These are phyloP conservation scores for Eimeria tenella DNA, from an alignment of 169 alveolate species.

Conservation along the genomic window DNA sequence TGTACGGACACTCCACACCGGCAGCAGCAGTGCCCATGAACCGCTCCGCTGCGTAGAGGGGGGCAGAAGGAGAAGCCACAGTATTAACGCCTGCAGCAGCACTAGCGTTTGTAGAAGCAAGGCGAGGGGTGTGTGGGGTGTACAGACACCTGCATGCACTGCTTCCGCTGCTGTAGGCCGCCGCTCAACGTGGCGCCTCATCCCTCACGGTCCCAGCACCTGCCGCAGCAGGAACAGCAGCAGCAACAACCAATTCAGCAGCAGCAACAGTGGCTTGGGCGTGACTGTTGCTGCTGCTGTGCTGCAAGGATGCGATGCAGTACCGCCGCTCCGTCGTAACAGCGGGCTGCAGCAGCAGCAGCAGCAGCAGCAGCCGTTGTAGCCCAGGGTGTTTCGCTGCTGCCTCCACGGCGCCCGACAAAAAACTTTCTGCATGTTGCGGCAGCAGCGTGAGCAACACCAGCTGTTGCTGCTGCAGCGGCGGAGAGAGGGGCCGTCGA, in stretches of 20 bases:
- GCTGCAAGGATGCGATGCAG: slow-evolving; percentile 31
- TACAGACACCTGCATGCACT: neutral
- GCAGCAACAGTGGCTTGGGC: slow-evolving; percentile 19
- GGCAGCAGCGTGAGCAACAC: slow-evolving; percentile 28
- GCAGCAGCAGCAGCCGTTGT: neutral
- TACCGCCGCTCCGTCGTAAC: slow-evolving; percentile 14
- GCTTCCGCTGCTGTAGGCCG: neutral
- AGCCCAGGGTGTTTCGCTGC: neutral
- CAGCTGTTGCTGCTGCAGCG: neutral
- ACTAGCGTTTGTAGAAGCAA: neutral
- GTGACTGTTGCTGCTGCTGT: slow-evolving; percentile 36
- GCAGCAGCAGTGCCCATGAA: neutral
- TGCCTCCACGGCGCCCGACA: neutral
- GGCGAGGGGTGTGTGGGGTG: neutral
- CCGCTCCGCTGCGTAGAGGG: neutral
- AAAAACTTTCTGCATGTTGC: neutral
- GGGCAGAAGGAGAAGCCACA: neutral
- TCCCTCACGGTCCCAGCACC: neutral
- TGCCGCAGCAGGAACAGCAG: slow-evolving; percentile 19
- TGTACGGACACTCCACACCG: neutral
- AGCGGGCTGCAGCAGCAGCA: slow-evolving; percentile 23
- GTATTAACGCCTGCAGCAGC: slow-evolving; percentile 11
- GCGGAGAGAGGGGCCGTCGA: neutral
- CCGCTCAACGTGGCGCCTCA: neutral
- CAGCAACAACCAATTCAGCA: slow-evolving; percentile 17